Conservation (phyloP, 768 basidiomycete species). For the Boletus tylopilopsis region DNA sequence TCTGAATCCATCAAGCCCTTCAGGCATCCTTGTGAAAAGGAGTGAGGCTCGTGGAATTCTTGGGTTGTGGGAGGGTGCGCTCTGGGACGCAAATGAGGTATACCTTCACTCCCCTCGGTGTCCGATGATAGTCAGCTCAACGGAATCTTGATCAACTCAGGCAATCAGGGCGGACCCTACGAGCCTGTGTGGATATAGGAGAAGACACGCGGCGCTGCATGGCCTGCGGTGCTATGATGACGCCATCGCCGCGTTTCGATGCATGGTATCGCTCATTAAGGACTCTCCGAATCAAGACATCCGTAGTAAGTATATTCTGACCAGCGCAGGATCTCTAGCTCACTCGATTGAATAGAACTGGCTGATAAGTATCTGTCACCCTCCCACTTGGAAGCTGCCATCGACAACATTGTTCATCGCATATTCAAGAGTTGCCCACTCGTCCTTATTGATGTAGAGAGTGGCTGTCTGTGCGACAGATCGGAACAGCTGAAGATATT, state of each 20-base stretch:
- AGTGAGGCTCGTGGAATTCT: not conserved
- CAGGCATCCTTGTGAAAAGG: not conserved
- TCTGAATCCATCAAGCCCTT: no score
- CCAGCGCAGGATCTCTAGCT: not conserved
- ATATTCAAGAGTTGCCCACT: not conserved
- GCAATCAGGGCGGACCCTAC: not conserved
- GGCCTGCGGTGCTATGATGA: not conserved
- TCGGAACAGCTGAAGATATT: not conserved
- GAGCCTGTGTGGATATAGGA: not conserved
- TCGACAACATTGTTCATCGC: not conserved
- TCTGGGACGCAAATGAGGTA: slow-evolving; percentile 2
- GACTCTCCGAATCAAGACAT: not conserved
- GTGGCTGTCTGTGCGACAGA: not conserved
- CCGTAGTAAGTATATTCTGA: not conserved
- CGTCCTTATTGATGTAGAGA: not conserved
- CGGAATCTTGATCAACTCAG: no score
- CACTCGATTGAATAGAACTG: not conserved
- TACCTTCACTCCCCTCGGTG: not conserved
- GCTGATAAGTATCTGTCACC: not conserved
- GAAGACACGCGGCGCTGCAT: not conserved
- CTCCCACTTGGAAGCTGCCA: not conserved
- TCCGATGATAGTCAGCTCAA: not conserved
- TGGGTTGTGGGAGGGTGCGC: not conserved
- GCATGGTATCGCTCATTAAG: not conserved
- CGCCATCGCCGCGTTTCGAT: not conserved